Evolutionary conservation across 202 grass and related monocot genomes (phyloP), one percentile per base, ranked within the genome.

Genomic region (Digitaria exilis): DNA sequence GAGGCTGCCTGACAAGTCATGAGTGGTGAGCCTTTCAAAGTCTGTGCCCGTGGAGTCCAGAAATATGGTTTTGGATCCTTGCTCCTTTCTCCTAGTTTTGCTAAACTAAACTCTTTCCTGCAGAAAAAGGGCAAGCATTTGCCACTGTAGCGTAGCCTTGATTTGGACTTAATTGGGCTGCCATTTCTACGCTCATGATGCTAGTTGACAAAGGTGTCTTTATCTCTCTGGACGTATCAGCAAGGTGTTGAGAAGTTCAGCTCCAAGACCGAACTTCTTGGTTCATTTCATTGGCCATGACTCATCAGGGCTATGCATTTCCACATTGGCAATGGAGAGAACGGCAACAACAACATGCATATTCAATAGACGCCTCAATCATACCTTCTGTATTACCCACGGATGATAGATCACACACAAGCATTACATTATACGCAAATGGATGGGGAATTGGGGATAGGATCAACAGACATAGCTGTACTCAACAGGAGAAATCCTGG

Each of bases 1-100:
- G n/a, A n/a, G 60, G 7, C 25, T 29, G 68, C 50, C 63, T 67
- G 46, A 25, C 10, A 29, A 56, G 24, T 42, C 55, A 56, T 63
- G 21, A 56, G 46, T 43, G 68, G 24, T 67, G 62, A 85, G 71
- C 34, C 43, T 73, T 78, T 57, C 60, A 43, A 73, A 86, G n/a
- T 82, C 18, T 82, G 78, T 82, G 83, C 78, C 75, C 58, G 44
- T 71, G 68, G 68, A 8, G 55, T 57, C 14, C 78, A 59, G 59
- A 89, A 86, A 86, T 79, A 82, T 18, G 56, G 73, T 74, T 86
- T 90, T 90, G 88, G 88, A 90, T 14, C 73, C 49, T 82, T 82
- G 64, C 80, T 37, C 3, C 14, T 28, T 71, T 46, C 54, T 25
- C 52, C 77, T 80, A 52, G 69, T 42, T 80, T 60, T 42, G 18